These are phyloP conservation scores for Trichoderma endophyticum DNA, from an alignment of 2,329 filamentous ascomycete genomes.

Conservation along the genomic window DNA sequence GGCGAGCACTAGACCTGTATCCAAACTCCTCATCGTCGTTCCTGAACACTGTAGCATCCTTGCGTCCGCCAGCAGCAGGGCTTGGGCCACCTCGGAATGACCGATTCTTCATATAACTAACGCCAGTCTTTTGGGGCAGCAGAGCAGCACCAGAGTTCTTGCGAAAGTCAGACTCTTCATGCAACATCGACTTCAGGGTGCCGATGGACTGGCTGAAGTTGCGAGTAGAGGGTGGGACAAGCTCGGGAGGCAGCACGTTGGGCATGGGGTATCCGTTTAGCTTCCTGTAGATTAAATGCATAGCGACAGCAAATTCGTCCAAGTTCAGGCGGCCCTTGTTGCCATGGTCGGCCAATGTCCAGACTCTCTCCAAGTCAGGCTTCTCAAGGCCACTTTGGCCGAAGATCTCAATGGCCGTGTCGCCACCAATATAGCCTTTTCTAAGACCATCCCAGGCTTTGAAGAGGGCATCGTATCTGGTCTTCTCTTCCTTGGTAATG, in stretches of 20 bases:
- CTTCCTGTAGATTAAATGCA: conserved; percentile 98
- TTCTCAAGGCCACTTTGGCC: conserved; percentile 93
- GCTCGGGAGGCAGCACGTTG: conserved; percentile 80
- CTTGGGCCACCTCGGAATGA: conserved; percentile 72
- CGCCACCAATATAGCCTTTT: conserved; percentile 88
- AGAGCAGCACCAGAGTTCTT: conserved; percentile 88
- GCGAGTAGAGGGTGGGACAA: conserved; percentile 89
- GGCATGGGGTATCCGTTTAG: conserved; percentile 94
- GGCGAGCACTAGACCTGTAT: conserved; percentile 90
- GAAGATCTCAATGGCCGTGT: conserved; percentile 94
- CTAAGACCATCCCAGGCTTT: conserved; percentile 93
- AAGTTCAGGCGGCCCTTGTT: conserved; percentile 93
- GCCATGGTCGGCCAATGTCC: conserved; percentile 90
- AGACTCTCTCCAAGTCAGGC: conserved; percentile 83
- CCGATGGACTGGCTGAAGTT: conserved; percentile 93
- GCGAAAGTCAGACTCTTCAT: conserved; percentile 82
- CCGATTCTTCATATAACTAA: conserved; percentile 94
- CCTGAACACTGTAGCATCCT: conserved; percentile 94
- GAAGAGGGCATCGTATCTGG: conserved; percentile 91
- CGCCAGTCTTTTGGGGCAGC: conserved; percentile 93
- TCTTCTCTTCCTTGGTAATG: conserved; percentile 98
- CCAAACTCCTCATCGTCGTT: conserved; percentile 92
- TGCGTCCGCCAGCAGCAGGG: conserved; percentile 61
- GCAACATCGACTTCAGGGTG: conserved; percentile 84
- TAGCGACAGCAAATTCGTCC: conserved; percentile 96